These are phyloP conservation scores for Coemansia sp. DNA, from an alignment of 192 early-diverging fungal species.

Conservation along the genomic window DNA sequence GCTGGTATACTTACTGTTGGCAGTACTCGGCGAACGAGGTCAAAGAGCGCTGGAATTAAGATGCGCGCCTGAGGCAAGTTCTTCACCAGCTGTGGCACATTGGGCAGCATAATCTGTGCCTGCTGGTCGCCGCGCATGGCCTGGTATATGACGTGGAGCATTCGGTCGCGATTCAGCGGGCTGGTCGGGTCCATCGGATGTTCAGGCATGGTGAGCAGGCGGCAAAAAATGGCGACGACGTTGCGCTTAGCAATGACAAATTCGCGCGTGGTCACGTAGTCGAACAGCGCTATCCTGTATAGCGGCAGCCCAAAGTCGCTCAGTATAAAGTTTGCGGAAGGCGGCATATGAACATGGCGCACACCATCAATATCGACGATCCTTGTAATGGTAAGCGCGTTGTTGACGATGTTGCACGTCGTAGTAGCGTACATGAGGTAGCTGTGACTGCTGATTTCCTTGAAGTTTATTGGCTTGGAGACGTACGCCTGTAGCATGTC, in stretches of 20 bases:
- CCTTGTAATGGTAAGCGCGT: constrained; percentile 16
- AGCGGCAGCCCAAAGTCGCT: constrained; percentile 30
- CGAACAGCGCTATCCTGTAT: constrained; percentile 21
- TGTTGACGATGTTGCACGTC: constrained; percentile 24
- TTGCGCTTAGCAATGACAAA: constrained; percentile 11
- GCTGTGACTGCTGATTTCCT: constrained; percentile 11
- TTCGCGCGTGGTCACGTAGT: constrained; percentile 9
- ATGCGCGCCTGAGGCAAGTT: constrained; percentile 32
- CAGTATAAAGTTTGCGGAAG: constrained; percentile 41
- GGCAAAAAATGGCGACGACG: constrained; percentile 14
- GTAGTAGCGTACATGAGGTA: constrained; percentile 27
- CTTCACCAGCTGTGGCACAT: constrained; percentile 26
- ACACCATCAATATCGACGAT: constrained; percentile 21
- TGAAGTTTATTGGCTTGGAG: constrained; percentile 15
- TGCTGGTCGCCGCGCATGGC: constrained; percentile 19
- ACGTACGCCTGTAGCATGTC: constrained; percentile 18
- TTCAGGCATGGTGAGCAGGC: constrained; percentile 16
- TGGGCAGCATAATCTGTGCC: constrained; percentile 28
- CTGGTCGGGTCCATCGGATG: constrained; percentile 24
- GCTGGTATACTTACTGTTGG: constrained; percentile 30
- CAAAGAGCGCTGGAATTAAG: constrained; percentile 40
- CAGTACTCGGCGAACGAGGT: constrained; percentile 27
- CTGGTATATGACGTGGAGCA: constrained; percentile 22
- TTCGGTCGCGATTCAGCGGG: constrained; percentile 11
- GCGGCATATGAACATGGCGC: constrained; percentile 32